Evolutionary conservation across 2,329 filamentous ascomycete genomes (phyloP).

Genomic region (Nigrospora osmanthi): DNA sequence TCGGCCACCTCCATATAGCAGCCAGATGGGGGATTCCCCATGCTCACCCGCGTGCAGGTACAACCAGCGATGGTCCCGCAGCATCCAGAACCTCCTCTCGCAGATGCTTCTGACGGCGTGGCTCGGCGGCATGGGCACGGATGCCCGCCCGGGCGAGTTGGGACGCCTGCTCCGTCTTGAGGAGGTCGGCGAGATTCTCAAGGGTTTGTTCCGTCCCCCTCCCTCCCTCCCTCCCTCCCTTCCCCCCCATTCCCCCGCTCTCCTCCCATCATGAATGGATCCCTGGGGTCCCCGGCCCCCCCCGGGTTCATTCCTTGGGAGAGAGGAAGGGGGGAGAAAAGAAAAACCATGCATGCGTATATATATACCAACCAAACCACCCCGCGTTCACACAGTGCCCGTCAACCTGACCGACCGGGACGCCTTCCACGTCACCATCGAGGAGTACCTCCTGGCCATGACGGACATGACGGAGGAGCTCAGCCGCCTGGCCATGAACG

Average conservation of each 20-base stretch:
- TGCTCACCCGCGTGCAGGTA: constrained; percentile 38
- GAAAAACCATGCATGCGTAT: not conserved
- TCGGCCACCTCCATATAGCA: not conserved
- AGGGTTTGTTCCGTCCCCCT: constrained; percentile 41
- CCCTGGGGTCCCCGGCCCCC: too few relatives aligned
- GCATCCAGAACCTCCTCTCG: constrained; percentile 70
- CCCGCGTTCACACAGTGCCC: constrained; percentile 53
- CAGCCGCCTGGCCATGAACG: constrained; percentile 84
- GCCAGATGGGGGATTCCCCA: too few relatives aligned
- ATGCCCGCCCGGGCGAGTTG: constrained; percentile 42
- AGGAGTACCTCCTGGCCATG: constrained; percentile 89
- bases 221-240: not conserved
- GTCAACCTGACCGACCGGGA: constrained; percentile 87
- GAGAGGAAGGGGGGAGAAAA: too few relatives aligned
- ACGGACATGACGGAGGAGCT: constrained; percentile 87
- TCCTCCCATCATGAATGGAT: too few relatives aligned
- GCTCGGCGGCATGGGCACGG: constrained; percentile 65
- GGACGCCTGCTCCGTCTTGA: constrained; percentile 78
- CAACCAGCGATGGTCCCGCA: constrained; percentile 78
- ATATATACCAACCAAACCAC: not conserved
- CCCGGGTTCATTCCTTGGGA: too few relatives aligned
- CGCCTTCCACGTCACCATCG: constrained; percentile 90
- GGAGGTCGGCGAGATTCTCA: constrained; percentile 71
- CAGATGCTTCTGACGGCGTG: constrained; percentile 57
- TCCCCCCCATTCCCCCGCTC: too few relatives aligned